phyloP scores from a whole-genome alignment of 345 rosid species.

The Eucalyptus shirleyi region DNA sequence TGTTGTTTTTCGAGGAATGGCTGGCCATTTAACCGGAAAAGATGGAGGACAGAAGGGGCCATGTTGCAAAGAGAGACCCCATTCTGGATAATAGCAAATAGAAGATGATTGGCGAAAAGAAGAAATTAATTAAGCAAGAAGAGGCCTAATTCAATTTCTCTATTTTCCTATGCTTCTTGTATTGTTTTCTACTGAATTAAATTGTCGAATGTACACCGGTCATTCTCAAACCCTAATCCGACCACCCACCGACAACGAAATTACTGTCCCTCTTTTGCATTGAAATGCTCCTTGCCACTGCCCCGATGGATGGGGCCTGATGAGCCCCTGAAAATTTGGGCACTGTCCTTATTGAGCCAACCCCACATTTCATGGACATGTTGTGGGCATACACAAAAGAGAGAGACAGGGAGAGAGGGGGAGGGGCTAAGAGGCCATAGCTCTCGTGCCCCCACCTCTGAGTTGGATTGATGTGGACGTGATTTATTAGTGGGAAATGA shows the following conservation, averaged over 20 bases:
- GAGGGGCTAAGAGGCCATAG: background rate
- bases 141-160: background rate
- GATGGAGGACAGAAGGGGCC: background rate
- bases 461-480: background rate
- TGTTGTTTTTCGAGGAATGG: background rate
- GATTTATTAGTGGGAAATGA: background rate
- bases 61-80: background rate
- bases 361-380: constrained; percentile 15
- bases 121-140: background rate
- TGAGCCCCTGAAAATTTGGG: constrained; percentile 34
- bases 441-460: background rate
- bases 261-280: background rate
- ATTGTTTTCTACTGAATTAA: background rate
- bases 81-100: background rate
- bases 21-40: background rate
- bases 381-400: background rate
- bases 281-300: background rate
- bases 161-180: background rate
- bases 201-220: background rate
- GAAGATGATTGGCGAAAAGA: background rate
- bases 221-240: background rate
- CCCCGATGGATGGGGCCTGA: background rate
- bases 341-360: constrained; percentile 21
- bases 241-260: constrained; percentile 34
- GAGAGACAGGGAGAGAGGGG: background rate